Conservation (phyloP, 306 rosid genomes). For the Urtica urens region DNA sequence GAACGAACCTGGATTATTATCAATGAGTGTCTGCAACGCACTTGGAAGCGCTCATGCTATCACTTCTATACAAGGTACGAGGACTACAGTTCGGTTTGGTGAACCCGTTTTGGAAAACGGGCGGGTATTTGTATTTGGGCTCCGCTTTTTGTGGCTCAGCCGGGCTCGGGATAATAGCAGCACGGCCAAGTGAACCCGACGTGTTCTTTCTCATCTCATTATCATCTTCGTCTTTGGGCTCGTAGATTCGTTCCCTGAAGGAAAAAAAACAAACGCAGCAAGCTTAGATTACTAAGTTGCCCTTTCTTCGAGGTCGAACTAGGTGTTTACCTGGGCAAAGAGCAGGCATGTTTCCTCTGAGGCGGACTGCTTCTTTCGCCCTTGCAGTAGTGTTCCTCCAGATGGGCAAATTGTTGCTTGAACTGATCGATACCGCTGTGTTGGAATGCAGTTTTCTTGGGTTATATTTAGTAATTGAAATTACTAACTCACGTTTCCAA, state of each 20-base stretch:
- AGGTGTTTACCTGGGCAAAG: constrained; percentile 53
- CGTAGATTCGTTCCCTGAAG: constrained; percentile 39
- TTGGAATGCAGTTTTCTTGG: neutral
- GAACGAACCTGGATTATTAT: no score
- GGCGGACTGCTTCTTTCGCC: constrained; percentile 33
- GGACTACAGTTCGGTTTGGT: constrained; percentile 21
- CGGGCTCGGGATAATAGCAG: constrained; percentile 31
- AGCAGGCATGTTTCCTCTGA: constrained; percentile 47
- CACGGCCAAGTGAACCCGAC: constrained; percentile 31
- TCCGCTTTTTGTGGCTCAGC: constrained; percentile 20
- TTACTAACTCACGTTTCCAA: no score
- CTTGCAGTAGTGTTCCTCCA: constrained; percentile 34
- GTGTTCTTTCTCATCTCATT: constrained; percentile 12
- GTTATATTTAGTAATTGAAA: no score
- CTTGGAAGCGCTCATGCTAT: constrained; percentile 31
- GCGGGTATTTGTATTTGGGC: constrained; percentile 12
- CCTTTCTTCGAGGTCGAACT: neutral
- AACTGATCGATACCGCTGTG: constrained; percentile 54
- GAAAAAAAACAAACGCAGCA: neutral
- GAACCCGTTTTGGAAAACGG: constrained; percentile 19
- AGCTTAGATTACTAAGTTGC: neutral
- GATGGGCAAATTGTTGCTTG: constrained; percentile 46
- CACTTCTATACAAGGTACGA: constrained; percentile 29
- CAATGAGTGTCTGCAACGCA: constrained; percentile 19
- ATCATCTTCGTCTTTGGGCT: constrained; percentile 21